Base-by-base conservation (phyloP, 306 rosid species). In the Canavalia ensiformis region DNA sequence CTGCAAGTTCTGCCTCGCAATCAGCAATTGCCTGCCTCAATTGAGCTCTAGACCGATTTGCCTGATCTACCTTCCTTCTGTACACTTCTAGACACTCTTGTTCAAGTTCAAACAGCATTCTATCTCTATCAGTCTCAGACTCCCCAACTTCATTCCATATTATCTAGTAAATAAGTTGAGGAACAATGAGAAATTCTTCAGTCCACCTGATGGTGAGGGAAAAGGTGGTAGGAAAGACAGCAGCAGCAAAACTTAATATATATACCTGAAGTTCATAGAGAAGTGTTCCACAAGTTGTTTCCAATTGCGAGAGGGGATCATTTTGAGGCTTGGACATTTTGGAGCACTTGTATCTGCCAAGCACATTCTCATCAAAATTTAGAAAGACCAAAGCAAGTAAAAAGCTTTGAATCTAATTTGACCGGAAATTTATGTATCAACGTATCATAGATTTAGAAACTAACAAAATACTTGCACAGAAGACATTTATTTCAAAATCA, bases 111-210 rank as follows among this genome's bases (percentile, higher is more conserved):
- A 88, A 90, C 80, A 96, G 81, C 93, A 85, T 90, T 84, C 86
- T 90, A 67, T 96, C 99, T 84, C 97, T 89, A 46, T 90, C 99
- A 49, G 90, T 7, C 45, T 90, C 94, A 34, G 92, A 9, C 84
- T 93, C 97, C 10, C 99, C 99, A 63, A 96, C 94, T 83, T 96
- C 99, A 28, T 96, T 91, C 99, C 99, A 96, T 65, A 96, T 93
- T 77, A 90, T 93, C 99, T 95, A 83, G 70, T 56, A 65, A 77
- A 60, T 13, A 55, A 45, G 39, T 73, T 9, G 57, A 51, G 63
- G 42, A 67, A 51, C 41, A 70, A 76, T 56, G 28, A 66, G 67
- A 9, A n/a, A 30, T 29, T 31, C 54, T 74, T 39, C 42, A 3
- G 54, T 7, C 56, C 73, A 25, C 63, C 30, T 68, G 68, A 63